These are phyloP conservation scores for Collybiopsis confluens DNA, from an alignment of 768 basidiomycete species.

Conservation along the genomic window DNA sequence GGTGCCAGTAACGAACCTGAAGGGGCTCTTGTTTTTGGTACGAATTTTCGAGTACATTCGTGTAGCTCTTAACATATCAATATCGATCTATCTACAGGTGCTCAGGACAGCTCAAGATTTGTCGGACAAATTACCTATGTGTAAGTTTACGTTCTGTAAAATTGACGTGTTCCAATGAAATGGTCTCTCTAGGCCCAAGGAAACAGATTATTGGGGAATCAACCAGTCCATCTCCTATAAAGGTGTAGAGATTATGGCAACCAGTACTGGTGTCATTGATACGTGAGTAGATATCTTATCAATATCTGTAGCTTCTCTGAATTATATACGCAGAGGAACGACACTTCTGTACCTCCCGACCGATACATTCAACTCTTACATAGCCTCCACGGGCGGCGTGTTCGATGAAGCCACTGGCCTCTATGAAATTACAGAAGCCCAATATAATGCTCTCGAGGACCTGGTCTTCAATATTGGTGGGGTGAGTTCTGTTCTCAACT, in stretches of 20 bases:
- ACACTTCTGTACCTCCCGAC: conserved; percentile 48
- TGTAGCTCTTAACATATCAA: too few relatives aligned
- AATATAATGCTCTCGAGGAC: conserved; percentile 49
- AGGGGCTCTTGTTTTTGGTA: conserved; percentile 55
- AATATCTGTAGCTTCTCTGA: too few relatives aligned
- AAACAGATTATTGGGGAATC: conserved; percentile 5
- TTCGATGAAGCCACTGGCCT: conserved; percentile 30
- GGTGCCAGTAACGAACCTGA: conserved; percentile 24
- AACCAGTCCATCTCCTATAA: conserved; percentile 5
- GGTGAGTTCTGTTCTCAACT: conserved; percentile 19
- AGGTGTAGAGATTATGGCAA: background rate
- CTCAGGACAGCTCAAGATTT: background rate
- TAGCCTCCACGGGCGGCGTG: conserved; percentile 34
- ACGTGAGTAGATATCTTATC: background rate
- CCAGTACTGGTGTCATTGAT: background rate
- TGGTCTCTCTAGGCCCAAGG: background rate
- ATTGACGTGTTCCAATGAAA: background rate
- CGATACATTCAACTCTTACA: conserved; percentile 41
- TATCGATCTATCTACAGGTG: background rate
- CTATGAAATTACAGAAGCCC: conserved; percentile 44
- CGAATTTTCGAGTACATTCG: conserved; percentile 4
- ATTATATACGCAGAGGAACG: conserved; percentile 37
- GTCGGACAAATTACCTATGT: conserved; percentile 1
- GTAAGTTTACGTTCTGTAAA: background rate
- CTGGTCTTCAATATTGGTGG: conserved; percentile 52